Percentiles rank a stretch among this genome's conserved stretches.
phyloP scores from a whole-genome alignment of 2,329 filamentous ascomycete genomes.

The Fusarium sacchari region DNA sequence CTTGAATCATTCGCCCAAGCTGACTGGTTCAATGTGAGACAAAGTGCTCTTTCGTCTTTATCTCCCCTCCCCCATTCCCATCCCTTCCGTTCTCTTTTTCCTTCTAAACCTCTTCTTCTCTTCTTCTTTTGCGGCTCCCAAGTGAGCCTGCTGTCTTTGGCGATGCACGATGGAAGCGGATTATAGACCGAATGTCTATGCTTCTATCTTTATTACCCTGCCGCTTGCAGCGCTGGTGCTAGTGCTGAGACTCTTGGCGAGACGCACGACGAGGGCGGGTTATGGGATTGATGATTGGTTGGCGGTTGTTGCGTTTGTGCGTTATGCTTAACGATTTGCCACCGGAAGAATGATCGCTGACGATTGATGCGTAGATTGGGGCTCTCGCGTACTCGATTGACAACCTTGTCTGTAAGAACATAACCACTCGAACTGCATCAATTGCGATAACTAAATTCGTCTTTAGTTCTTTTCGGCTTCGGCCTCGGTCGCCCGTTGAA shows the following conservation, averaged over 20 bases:
- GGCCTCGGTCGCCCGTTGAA: conserved; percentile 22
- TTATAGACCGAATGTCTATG: conserved; percentile 25
- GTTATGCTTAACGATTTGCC: neutral
- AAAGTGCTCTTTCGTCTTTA: neutral
- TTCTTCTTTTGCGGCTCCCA: neutral
- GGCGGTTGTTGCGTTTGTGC: conserved; percentile 30
- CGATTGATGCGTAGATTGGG: neutral
- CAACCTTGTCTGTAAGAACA: conserved; percentile 10
- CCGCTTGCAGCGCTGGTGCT: conserved; percentile 29
- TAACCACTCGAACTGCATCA: rapidly evolving
- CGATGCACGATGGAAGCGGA: conserved; percentile 25
- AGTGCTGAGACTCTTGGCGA: conserved; percentile 25
- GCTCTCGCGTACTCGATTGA: conserved; percentile 18
- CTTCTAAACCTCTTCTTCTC: conserved; percentile 11
- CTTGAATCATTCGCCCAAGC: neutral
- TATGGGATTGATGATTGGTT: conserved; percentile 36
- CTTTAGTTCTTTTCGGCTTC: neutral
- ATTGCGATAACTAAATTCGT: neutral
- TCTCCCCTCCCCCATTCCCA: neutral
- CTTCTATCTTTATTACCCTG: conserved; percentile 28
- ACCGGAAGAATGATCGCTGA: neutral
- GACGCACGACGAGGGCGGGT: conserved; percentile 26
- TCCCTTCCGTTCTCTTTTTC: neutral
- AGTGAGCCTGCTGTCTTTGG: neutral
- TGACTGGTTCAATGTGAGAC: conserved; percentile 14